Evolutionary conservation across 2,329 filamentous ascomycete genomes (phyloP).

Genomic region (Pezicula carpinea): DNA sequence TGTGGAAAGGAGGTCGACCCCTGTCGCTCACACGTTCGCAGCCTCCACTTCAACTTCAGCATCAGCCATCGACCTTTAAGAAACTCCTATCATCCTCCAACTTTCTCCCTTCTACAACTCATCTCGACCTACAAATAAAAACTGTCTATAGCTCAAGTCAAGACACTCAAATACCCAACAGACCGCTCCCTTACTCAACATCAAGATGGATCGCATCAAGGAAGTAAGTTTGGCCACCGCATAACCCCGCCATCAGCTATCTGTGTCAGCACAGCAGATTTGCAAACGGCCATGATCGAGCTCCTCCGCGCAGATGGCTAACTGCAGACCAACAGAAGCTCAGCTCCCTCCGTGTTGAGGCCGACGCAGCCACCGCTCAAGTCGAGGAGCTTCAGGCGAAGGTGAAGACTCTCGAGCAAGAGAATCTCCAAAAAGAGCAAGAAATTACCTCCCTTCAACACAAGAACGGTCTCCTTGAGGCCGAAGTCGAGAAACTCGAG

Average conservation of each 20-base stretch:
- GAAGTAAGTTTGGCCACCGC: slow-evolving; percentile 56
- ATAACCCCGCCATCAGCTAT: slow-evolving; percentile 26
- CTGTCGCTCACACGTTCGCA: not conserved
- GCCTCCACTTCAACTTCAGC: slow-evolving; percentile 3
- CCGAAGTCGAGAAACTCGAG: slow-evolving; percentile 91
- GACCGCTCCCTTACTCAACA: slow-evolving; percentile 1
- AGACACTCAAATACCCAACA: slow-evolving; percentile 7
- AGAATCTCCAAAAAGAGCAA: slow-evolving; percentile 95
- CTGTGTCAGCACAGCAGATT: slow-evolving; percentile 10
- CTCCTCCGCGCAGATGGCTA: slow-evolving; percentile 7
- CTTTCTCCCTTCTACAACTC: slow-evolving; percentile 2
- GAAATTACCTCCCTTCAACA: slow-evolving; percentile 95
- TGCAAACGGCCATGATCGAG: slow-evolving; percentile 2
- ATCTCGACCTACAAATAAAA: not conserved
- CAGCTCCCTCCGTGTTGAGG: slow-evolving; percentile 89
- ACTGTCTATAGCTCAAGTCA: not conserved
- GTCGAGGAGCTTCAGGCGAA: slow-evolving; percentile 82
- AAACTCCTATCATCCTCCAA: not conserved
- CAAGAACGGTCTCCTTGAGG: slow-evolving; percentile 89
- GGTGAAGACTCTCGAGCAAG: slow-evolving; percentile 88
- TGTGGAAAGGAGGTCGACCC: not conserved
- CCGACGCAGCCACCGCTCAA: slow-evolving; percentile 76
- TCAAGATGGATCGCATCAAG: slow-evolving; percentile 82
- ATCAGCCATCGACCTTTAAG: not conserved
- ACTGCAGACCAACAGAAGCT: slow-evolving; percentile 64